phyloP scores from a whole-genome alignment of 805 yeast species.

The Wickerhamiella kazuoi region DNA sequence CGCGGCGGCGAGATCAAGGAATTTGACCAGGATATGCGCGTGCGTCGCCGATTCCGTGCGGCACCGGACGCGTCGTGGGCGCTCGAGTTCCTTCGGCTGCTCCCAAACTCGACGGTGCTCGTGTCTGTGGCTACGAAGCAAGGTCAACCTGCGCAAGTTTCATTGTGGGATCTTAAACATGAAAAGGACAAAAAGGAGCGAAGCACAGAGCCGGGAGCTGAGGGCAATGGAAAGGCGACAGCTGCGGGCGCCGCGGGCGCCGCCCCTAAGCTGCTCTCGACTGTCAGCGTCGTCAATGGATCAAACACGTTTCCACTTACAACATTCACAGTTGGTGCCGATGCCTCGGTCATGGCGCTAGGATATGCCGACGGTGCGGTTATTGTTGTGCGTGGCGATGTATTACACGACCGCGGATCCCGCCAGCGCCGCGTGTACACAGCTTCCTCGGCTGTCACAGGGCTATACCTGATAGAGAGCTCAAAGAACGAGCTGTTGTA shows the following conservation, averaged over 20 bases:
- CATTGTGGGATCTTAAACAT: conserved; percentile 46
- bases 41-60: conserved; percentile 34
- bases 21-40: conserved; percentile 32
- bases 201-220: no score
- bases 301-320: conserved; percentile 65
- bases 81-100: conserved; percentile 37
- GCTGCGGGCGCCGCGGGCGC: conserved; percentile 3
- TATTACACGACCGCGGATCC: conserved; percentile 75
- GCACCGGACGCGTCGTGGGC: conserved; percentile 48
- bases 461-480: conserved; percentile 36
- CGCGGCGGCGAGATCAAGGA: conserved; percentile 37
- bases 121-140: conserved; percentile 54
- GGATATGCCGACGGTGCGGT: conserved; percentile 80
- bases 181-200: conserved; percentile 13
- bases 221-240: no score
- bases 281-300: conserved; percentile 49
- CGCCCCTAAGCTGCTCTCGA: conserved; percentile 37
- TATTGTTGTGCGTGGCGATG: conserved; percentile 68
- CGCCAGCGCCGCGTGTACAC: conserved; percentile 68
- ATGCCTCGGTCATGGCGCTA: conserved; percentile 46
- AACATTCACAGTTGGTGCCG: conserved; percentile 35
- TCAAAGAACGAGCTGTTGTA: conserved; percentile 25
- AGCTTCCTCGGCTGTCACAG: conserved; percentile 59
- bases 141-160: conserved; percentile 50
- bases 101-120: conserved; percentile 34